Percentiles rank a stretch among this genome's conserved stretches.
Conservation (phyloP, 2,329 filamentous ascomycete genomes). For the Pseudocercospora macadamiae region DNA sequence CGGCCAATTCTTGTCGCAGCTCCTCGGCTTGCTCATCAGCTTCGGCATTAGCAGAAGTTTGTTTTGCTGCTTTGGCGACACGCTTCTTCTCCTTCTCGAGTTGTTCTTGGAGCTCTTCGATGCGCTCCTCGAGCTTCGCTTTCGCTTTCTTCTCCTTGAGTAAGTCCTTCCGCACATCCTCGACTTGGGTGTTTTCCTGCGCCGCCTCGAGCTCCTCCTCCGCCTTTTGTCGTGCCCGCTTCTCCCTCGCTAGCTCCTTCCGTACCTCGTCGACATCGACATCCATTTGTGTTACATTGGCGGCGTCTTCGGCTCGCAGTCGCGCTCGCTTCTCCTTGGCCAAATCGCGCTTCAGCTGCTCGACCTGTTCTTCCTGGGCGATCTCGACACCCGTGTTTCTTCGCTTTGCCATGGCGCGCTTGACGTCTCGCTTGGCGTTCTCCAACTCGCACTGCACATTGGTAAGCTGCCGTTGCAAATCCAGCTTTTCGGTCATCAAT, state of each 20-base stretch:
- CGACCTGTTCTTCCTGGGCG: conserved; percentile 45
- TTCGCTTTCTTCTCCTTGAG: conserved; percentile 38
- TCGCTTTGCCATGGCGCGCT: conserved; percentile 58
- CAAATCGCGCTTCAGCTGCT: conserved; percentile 51
- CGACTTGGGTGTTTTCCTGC: conserved; percentile 39
- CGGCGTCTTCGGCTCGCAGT: conserved; percentile 44
- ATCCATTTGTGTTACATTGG: conserved; percentile 37
- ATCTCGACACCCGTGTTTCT: conserved; percentile 54
- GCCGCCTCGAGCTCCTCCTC: conserved; percentile 43
- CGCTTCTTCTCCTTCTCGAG: conserved; percentile 39
- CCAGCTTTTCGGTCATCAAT: conserved; percentile 75
- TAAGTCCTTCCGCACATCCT: conserved; percentile 38
- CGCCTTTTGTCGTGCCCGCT: conserved; percentile 36
- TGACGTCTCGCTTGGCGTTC: conserved; percentile 72
- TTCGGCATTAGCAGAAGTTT: conserved; percentile 45
- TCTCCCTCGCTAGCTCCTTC: conserved; percentile 38
- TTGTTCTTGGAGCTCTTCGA: conserved; percentile 38
- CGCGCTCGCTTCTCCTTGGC: conserved; percentile 50
- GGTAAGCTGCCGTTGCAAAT: conserved; percentile 75
- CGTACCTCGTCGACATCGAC: conserved; percentile 37
- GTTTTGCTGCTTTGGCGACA: conserved; percentile 43
- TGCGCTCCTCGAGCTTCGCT: conserved; percentile 40
- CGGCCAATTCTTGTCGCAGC: conserved; percentile 54
- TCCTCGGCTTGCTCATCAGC: conserved; percentile 49
- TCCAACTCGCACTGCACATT: conserved; percentile 80